Evolutionary conservation across 768 basidiomycete species (phyloP), one percentile per base, ranked within the genome.

Genomic region (Mycena metata): DNA sequence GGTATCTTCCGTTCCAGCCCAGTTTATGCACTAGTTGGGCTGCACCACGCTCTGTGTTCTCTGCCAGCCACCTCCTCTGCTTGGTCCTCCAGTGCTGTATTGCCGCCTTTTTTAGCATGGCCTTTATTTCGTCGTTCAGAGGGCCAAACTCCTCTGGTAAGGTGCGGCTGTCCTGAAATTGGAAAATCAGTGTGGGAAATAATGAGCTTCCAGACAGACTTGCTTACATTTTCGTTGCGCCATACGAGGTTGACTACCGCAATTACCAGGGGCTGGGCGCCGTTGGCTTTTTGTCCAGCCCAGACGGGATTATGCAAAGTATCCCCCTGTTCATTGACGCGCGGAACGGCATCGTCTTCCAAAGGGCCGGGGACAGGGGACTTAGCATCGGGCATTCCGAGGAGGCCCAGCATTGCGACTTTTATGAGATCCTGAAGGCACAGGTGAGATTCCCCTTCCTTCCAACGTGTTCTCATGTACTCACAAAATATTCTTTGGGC

Each of bases 231-330:
- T 35, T 52, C 51, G 16, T 52, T 52, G 6, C 26, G 17, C 26
- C 26, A 33, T 4, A 26, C 30, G 15, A 52, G 5, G 10, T 52
- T 33, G 1, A 35, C 51, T 10, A 24, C 16, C 5, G 26, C 51
- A 52, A 52, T 35, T 12, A 52, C 51, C 15, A 52, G 11, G 35
- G 51, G 51, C 51, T 57, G 56, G 11, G 56, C 39, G 3, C n/a
- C 56, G 39, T 30, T 36, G 1, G 56, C 43, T 3, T 26, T 45
- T 6, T 30, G 3, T 2, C 56, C 56, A n/a, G 21, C 8, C 56
- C 51, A 52, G 9, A 24, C 30, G 15, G 51, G 51, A 30, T 35
- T 52, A 15, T 33, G 30, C 30, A 52, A 11, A 7, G 13, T 4
- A 33, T 16, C 30, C 19, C 51, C 51, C 9, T 52, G 19, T 7